Evolutionary conservation across 441 rosid genomes (phyloP).

Genomic region (Manihot esculenta): DNA sequence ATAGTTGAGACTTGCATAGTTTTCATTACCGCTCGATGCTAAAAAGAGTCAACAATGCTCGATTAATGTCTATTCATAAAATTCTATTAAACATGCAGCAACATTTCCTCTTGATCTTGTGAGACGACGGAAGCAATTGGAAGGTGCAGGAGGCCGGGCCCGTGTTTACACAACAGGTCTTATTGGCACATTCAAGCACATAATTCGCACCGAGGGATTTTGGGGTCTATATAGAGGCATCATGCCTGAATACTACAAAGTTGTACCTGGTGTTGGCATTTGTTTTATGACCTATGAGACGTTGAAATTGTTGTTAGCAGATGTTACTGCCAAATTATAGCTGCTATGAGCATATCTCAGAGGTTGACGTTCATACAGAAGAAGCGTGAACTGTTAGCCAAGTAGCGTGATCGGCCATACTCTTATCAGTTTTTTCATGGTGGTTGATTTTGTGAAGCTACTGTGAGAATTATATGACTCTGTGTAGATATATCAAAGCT

Average conservation of each 20-base stretch:
- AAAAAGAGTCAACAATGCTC: too few relatives aligned
- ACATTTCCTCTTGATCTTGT: slow-evolving; percentile 92
- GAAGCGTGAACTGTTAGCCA: not conserved
- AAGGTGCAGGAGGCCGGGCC: slow-evolving; percentile 87
- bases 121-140: slow-evolving; percentile 88
- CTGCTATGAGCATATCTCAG: not conserved
- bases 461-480: slow-evolving; percentile 24
- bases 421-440: slow-evolving; percentile 24
- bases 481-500: slow-evolving; percentile 21
- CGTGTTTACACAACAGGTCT: slow-evolving; percentile 75
- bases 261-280: slow-evolving; percentile 91
- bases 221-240: slow-evolving; percentile 86
- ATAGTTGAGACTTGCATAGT: not conserved
- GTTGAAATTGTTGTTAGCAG: slow-evolving; percentile 61
- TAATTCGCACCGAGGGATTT: slow-evolving; percentile 66
- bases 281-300: slow-evolving; percentile 94
- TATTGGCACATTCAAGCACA: slow-evolving; percentile 70
- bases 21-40: not conserved
- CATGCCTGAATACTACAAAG: slow-evolving; percentile 91
- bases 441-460: slow-evolving; percentile 25
- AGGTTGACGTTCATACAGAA: not conserved
- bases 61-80: too few relatives aligned
- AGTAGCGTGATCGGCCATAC: not conserved
- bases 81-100: slow-evolving; percentile 45
- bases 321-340: slow-evolving; percentile 43